Evolutionary conservation across 1,284 basidiomycete genomes (phyloP).

Genomic region (Fomes fomentarius): DNA sequence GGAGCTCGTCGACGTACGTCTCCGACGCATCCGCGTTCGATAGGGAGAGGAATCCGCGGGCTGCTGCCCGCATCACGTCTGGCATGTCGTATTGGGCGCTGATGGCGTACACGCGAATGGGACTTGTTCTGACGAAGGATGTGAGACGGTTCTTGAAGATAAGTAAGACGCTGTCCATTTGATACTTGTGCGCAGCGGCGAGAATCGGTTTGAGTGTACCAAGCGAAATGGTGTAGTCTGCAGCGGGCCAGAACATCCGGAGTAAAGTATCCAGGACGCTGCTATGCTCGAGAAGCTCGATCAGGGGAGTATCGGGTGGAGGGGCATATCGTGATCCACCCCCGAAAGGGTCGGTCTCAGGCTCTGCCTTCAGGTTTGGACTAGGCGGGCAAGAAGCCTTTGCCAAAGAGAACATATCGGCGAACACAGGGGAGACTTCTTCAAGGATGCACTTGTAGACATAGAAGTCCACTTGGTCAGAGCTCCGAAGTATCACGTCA

Average conservation of each 20-base stretch:
- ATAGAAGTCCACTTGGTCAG: slow-evolving; percentile 19
- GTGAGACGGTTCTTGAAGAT: neutral
- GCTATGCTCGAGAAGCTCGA: neutral
- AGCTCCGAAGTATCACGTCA: slow-evolving; percentile 18
- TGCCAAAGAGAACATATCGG: slow-evolving; percentile 1
- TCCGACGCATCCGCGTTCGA: neutral
- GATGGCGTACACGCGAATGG: slow-evolving; percentile 9
- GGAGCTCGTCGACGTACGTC: slow-evolving; percentile 18
- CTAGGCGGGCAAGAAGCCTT: no score
- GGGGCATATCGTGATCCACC: no score
- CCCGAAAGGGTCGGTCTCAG: no score
- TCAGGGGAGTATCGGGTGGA: neutral
- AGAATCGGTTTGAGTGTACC: neutral
- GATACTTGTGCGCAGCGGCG: slow-evolving; percentile 5
- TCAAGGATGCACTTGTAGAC: slow-evolving; percentile 11
- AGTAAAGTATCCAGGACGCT: neutral
- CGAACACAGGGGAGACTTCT: slow-evolving; percentile 13
- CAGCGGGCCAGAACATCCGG: neutral
- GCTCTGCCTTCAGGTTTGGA: no score
- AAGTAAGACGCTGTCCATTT: slow-evolving; percentile 1
- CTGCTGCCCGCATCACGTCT: neutral
- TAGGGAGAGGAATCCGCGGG: neutral
- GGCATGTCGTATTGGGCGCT: neutral
- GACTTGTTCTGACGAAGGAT: neutral
- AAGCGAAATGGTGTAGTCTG: neutral